Evolutionary conservation across 2,329 filamentous ascomycete species (phyloP), one percentile per base, ranked within the genome.

Genomic region (Alternaria viburni): DNA sequence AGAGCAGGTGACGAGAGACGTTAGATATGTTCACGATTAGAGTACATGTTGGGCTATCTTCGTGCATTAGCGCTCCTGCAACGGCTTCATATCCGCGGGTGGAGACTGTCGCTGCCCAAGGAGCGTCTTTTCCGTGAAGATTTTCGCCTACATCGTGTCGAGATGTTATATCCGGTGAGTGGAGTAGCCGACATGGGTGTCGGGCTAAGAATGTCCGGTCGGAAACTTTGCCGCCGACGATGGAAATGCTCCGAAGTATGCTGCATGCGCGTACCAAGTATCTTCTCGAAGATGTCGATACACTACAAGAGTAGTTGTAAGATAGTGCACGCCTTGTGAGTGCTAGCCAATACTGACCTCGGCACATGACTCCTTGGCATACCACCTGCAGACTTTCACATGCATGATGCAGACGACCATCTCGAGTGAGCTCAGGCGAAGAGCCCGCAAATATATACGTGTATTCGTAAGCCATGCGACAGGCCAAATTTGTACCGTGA

Each of bases 101-200:
- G 62, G 56, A 23, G 7, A 54, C 46, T 65, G 63, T 60, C 69
- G 69, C 74, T 62, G 63, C 51, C 46, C 52, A 63, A 60, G 63
- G 60, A 67, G 59, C 54, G 26, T 66, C 72, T 76, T 77, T 77
- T 76, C 74, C 74, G 75, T 64, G 69, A 71, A 72, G 67, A 71
- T 60, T 71, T 68, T 69, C 28, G 49, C 49, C 12, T 21, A 21
- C 5, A 51, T 60, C 61, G 57, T 44, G 7, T 60, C 54, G 63
- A 70, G 57, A 59, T 59, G 55, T 46, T 45, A 59, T 68, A 71
- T 69, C 72, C 73, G 69, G 69, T 65, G 63, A 63, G 67, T 62
- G 71, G 72, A 72, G 66, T 68, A 66, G 65, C 61, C 54, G 51
- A 57, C 62, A 67, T 46, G 64, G 59, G 25, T 57, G 15, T 66